These are phyloP conservation scores for Moricandia arvensis DNA, from an alignment of 345 rosid genomes.

Conservation along the genomic window DNA sequence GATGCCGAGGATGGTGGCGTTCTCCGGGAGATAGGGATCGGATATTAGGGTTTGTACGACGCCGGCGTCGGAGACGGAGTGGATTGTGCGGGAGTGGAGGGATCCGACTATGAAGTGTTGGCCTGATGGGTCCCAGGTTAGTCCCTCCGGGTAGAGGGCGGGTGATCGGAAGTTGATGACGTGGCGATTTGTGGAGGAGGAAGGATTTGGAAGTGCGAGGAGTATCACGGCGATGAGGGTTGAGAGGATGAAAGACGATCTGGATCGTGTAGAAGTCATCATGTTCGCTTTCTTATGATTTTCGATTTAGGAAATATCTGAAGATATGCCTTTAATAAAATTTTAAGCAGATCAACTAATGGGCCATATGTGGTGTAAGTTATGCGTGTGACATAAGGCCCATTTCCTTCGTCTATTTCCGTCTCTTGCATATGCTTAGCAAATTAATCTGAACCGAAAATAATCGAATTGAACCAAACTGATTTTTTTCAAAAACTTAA, in stretches of 20 bases:
- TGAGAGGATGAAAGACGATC: not conserved
- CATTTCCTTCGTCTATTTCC: too few species aligned
- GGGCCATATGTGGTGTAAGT: too few species aligned
- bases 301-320: too few species aligned
- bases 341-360: too few species aligned
- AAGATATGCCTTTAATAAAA: too few species aligned
- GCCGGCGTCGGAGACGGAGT: constrained; percentile 79
- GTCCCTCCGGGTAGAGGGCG: constrained; percentile 73
- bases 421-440: too few species aligned
- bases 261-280: constrained; percentile 27
- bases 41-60: constrained; percentile 54
- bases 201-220: constrained; percentile 1
- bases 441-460: too few species aligned
- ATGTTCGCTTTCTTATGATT: not conserved
- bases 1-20: constrained; percentile 60
- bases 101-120: constrained; percentile 90
- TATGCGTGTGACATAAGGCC: too few species aligned
- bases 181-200: constrained; percentile 45
- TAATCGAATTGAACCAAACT: too few species aligned
- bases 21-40: constrained; percentile 61
- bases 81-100: constrained; percentile 51
- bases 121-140: constrained; percentile 67
- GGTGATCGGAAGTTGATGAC: constrained; percentile 62
- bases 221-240: constrained; percentile 26
- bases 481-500: too few species aligned